Conservation (phyloP, 176 grass and related monocot genomes). For the Carex kokanica region DNA sequence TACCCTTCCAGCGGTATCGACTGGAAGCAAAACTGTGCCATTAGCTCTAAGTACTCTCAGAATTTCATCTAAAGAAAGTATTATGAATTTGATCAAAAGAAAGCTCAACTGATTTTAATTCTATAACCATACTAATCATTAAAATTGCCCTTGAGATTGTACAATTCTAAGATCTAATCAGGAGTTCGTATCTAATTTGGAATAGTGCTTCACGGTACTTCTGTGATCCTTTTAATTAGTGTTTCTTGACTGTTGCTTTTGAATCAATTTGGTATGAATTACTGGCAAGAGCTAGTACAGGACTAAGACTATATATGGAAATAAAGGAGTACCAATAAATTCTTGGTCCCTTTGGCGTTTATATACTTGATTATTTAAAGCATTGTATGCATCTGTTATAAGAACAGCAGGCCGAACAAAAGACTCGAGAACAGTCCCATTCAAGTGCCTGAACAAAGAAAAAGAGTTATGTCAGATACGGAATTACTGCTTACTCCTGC, state of each 20-base stretch:
- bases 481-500: not conserved
- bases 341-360: constrained; percentile 85
- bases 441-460: constrained; percentile 75
- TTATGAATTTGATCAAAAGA: constrained; percentile 17
- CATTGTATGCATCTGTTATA: constrained; percentile 95
- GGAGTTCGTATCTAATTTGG: not conserved
- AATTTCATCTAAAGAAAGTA: constrained; percentile 58
- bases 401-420: constrained; percentile 94
- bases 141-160: not conserved
- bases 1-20: constrained; percentile 93
- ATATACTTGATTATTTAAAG: constrained; percentile 88
- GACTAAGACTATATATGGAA: not conserved
- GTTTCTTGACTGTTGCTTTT: not conserved
- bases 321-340: constrained; percentile 56
- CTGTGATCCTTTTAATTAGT: not conserved
- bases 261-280: not conserved
- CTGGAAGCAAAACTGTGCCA: constrained; percentile 79
- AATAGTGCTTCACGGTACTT: not conserved
- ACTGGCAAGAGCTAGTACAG: not conserved
- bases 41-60: constrained; percentile 60
- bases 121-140: not conserved
- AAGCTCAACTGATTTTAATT: not conserved
- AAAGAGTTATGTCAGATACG: not conserved
- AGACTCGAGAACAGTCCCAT: constrained; percentile 76
- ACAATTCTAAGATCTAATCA: not conserved